A percentile compares a stretch with the other conserved stretches of the same genome.
Evolutionary conservation across 352 stramenopile species (phyloP).

Genomic region (Globisporangium alternatum): DNA sequence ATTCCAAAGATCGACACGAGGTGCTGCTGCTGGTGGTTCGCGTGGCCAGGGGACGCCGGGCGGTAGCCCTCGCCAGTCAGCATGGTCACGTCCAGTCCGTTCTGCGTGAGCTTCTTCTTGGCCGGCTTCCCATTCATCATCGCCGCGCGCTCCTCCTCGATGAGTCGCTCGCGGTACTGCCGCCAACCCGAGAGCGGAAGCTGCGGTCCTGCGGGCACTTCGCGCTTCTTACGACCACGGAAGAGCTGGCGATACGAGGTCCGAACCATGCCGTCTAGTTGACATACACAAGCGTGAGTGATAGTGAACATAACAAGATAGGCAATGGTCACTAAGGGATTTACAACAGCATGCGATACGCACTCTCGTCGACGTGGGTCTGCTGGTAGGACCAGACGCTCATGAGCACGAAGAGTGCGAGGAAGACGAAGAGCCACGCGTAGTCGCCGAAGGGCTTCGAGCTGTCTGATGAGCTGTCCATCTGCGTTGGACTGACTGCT

Average conservation of each 20-base stretch:
- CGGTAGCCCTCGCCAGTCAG: not conserved
- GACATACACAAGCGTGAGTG: not conserved
- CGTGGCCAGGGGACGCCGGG: not conserved
- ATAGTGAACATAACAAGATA: too few relatives aligned
- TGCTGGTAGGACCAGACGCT: not conserved
- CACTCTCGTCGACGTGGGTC: constrained; percentile 4
- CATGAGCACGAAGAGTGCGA: not conserved
- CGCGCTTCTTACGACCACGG: not conserved
- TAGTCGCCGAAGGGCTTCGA: not conserved
- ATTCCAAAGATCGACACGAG: not conserved
- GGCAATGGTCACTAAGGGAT: not conserved
- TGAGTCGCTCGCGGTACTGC: constrained; percentile 5
- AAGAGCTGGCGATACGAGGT: constrained; percentile 1
- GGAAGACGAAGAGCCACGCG: constrained; percentile 13
- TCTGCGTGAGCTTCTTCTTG: not conserved
- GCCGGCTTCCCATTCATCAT: constrained; percentile 24
- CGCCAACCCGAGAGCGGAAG: not conserved
- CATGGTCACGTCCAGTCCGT: not conserved
- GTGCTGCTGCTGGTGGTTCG: not conserved
- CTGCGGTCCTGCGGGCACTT: not conserved
- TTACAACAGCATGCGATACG: not conserved
- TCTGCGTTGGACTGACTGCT: not conserved
- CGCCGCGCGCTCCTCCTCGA: constrained; percentile 15
- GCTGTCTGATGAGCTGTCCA: not conserved
- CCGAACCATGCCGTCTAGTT: not conserved